Percentiles rank a stretch among this genome's conserved stretches.
phyloP scores from a whole-genome alignment of 805 yeast species.

The Metschnikowia drakensbergensis region DNA sequence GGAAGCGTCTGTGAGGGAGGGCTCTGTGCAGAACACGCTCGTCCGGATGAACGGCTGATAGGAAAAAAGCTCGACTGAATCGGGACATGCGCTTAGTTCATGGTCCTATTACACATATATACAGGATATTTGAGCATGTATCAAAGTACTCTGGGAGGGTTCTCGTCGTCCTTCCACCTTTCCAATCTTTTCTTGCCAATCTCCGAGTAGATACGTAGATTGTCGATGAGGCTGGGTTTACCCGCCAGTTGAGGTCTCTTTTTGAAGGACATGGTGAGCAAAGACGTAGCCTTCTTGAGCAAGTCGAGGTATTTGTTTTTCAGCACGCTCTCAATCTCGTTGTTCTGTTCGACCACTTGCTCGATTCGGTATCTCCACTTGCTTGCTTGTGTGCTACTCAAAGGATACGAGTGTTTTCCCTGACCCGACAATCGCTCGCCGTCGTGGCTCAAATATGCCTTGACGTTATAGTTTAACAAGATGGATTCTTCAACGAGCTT shows the following conservation, averaged over 20 bases:
- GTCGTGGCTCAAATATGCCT: slow-evolving; percentile 19
- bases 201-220: slow-evolving; percentile 23
- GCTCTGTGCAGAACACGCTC: neutral
- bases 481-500: slow-evolving; percentile 16
- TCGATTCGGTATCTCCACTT: slow-evolving; percentile 21
- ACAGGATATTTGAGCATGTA: slow-evolving; percentile 12
- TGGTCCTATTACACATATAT: neutral
- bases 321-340: neutral
- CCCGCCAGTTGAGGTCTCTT: slow-evolving; percentile 2
- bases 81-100: neutral
- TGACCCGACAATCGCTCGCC: slow-evolving; percentile 8
- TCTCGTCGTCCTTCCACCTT: slow-evolving; percentile 25
- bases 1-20: neutral
- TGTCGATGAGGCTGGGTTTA: slow-evolving; percentile 8
- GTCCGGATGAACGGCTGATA: neutral
- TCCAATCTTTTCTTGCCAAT: slow-evolving; percentile 27
- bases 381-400: slow-evolving; percentile 20
- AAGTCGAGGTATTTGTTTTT: slow-evolving; percentile 12
- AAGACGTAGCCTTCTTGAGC: slow-evolving; percentile 9
- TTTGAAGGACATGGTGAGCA: slow-evolving; percentile 14
- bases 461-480: slow-evolving; percentile 24
- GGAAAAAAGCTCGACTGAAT: neutral
- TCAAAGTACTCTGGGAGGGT: slow-evolving; percentile 14
- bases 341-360: neutral
- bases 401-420: slow-evolving; percentile 24